These are phyloP conservation scores for Achaetomiella virescens DNA, from an alignment of 495 filamentous ascomycete genomes.

Conservation along the genomic window DNA sequence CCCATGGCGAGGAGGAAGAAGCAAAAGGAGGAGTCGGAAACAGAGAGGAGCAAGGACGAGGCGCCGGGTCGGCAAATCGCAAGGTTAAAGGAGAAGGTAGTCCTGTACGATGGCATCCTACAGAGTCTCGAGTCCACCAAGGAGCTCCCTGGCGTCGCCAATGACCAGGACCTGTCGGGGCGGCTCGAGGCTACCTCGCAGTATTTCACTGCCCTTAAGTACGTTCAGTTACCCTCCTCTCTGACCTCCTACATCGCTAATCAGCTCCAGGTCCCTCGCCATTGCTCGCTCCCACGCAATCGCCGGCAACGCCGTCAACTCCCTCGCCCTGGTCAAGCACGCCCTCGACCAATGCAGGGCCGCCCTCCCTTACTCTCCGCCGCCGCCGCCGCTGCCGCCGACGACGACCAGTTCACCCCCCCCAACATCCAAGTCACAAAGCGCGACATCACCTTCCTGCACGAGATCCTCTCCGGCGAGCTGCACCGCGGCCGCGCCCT, in stretches of 20 bases:
- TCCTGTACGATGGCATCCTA: constrained; percentile 87
- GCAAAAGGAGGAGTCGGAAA: constrained; percentile 36
- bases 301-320: constrained; percentile 64
- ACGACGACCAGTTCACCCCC: constrained; percentile 26
- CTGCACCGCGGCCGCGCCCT: constrained; percentile 74
- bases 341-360: constrained; percentile 52
- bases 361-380: constrained; percentile 34
- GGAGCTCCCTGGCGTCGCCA: constrained; percentile 84
- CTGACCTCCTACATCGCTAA: constrained; percentile 9
- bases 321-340: constrained; percentile 74
- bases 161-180: constrained; percentile 66
- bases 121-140: constrained; percentile 84
- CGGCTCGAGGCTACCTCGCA: constrained; percentile 70
- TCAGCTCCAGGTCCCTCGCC: constrained; percentile 62
- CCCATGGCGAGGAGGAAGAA: constrained; percentile 36
- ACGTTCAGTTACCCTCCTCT: constrained; percentile 19
- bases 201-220: constrained; percentile 89
- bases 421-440: constrained; percentile 55
- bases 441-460: constrained; percentile 50
- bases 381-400: constrained; percentile 11
- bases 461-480: constrained; percentile 55
- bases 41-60: constrained; percentile 47
- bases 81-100: constrained; percentile 77
- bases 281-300: constrained; percentile 80
- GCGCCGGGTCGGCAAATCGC: constrained; percentile 61